Conservation (phyloP, 2,329 filamentous ascomycete genomes). For the Pyricularia grisea region DNA sequence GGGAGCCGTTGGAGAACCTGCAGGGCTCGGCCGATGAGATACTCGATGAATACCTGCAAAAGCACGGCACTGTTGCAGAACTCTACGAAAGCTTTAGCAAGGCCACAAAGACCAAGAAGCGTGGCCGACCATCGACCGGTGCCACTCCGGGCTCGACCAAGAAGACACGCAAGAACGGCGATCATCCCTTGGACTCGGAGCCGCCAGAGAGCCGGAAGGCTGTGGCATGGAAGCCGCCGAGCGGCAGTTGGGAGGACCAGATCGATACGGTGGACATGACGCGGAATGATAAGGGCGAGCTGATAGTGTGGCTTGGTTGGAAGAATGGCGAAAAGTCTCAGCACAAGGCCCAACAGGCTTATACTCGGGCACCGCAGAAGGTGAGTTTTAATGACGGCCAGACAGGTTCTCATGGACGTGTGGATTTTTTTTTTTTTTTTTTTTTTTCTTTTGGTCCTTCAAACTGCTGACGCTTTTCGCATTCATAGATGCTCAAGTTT, state of each 20-base stretch:
- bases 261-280: slow-evolving; percentile 64
- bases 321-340: slow-evolving; percentile 62
- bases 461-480: slow-evolving; percentile 8
- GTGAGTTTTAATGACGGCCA: slow-evolving; percentile 26
- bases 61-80: slow-evolving; percentile 52
- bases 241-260: slow-evolving; percentile 69
- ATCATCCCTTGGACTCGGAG: slow-evolving; percentile 38
- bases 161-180: slow-evolving; percentile 34
- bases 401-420: too few relatives aligned
- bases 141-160: slow-evolving; percentile 26
- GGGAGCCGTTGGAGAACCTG: slow-evolving; percentile 70
- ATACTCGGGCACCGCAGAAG: slow-evolving; percentile 71
- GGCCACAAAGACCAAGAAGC: slow-evolving; percentile 46
- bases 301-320: slow-evolving; percentile 66
- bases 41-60: slow-evolving; percentile 53
- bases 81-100: slow-evolving; percentile 42
- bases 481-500: slow-evolving; percentile 45
- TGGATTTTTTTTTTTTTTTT: too few relatives aligned
- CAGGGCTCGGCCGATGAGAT: slow-evolving; percentile 49
- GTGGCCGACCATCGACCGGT: slow-evolving; percentile 35
- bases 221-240: slow-evolving; percentile 54
- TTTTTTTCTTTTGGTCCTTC: too few relatives aligned
- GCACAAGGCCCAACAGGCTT: slow-evolving; percentile 58
- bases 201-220: slow-evolving; percentile 34
- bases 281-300: slow-evolving; percentile 51